phyloP scores from a whole-genome alignment of 371 early-diverging fungal genomes.

The Mycotypha africana region DNA sequence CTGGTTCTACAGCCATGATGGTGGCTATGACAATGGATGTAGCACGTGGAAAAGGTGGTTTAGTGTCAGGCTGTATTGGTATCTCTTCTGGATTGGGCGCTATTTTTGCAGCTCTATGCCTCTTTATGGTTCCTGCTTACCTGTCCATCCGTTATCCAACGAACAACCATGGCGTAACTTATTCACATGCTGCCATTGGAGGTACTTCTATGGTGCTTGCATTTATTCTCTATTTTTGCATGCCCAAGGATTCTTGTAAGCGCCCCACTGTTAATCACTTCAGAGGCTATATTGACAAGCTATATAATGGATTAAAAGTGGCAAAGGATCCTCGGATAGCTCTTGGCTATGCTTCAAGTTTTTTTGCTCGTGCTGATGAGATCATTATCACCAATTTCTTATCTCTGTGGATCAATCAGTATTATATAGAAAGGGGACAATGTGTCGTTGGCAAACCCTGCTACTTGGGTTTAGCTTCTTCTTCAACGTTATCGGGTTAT shows the following conservation, averaged over 20 bases:
- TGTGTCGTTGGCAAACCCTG: constrained; percentile 41
- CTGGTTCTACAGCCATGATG: constrained; percentile 69
- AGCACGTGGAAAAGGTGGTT: constrained; percentile 42
- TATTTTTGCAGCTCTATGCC: constrained; percentile 38
- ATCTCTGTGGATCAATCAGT: constrained; percentile 68
- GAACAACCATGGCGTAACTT: constrained; percentile 19
- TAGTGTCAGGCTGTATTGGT: constrained; percentile 48
- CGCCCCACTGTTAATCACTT: constrained; percentile 9
- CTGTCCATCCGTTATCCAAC: constrained; percentile 12
- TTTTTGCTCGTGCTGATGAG: constrained; percentile 73
- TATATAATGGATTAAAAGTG: constrained; percentile 29
- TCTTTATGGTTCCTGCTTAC: constrained; percentile 38
- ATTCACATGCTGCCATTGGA: constrained; percentile 35
- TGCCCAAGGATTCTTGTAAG: constrained; percentile 24
- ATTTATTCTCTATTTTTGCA: constrained; percentile 25
- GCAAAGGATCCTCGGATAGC: constrained; percentile 55
- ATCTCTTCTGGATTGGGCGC: constrained; percentile 50
- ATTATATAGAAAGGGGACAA: constrained; percentile 50
- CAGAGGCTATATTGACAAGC: constrained; percentile 1
- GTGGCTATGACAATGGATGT: constrained; percentile 52
- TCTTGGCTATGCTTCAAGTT: constrained; percentile 54
- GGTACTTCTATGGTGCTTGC: constrained; percentile 29
- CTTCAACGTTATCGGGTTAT: constrained; percentile 62
- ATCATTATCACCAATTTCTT: constrained; percentile 69
- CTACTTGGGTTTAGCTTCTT: constrained; percentile 36